Percentiles rank a stretch among this genome's conserved stretches.
These are phyloP conservation scores for Metschnikowia lachancei DNA, from an alignment of 805 yeast species.

Conservation along the genomic window DNA sequence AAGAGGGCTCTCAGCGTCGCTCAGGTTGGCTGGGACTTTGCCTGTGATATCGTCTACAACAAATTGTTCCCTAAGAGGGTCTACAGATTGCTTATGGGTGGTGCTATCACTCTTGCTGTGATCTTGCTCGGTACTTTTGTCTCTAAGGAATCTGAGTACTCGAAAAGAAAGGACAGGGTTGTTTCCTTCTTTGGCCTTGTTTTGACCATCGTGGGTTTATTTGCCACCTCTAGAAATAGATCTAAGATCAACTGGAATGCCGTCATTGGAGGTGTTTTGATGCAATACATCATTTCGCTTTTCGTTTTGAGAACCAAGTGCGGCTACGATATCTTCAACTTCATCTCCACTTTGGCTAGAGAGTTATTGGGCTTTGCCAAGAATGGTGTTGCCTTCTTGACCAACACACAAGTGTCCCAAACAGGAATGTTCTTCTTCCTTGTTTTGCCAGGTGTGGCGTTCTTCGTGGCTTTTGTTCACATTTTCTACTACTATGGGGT, in stretches of 20 bases:
- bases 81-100: slow-evolving; percentile 45
- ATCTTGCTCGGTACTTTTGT: slow-evolving; percentile 55
- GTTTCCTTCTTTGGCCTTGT: slow-evolving; percentile 55
- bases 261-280: slow-evolving; percentile 56
- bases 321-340: slow-evolving; percentile 62
- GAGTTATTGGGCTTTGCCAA: slow-evolving; percentile 55
- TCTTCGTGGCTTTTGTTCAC: slow-evolving; percentile 62
- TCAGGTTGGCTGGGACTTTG: slow-evolving; percentile 26
- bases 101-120: slow-evolving; percentile 43
- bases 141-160: slow-evolving; percentile 45
- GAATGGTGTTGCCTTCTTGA: slow-evolving; percentile 60
- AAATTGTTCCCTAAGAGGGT: slow-evolving; percentile 40
- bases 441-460: slow-evolving; percentile 60
- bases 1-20: slow-evolving; percentile 15
- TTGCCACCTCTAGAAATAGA: slow-evolving; percentile 45
- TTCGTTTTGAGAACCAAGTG: slow-evolving; percentile 58
- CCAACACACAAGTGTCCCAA: slow-evolving; percentile 39
- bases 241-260: slow-evolving; percentile 53
- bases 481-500: slow-evolving; percentile 58
- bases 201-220: slow-evolving; percentile 46
- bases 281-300: slow-evolving; percentile 58
- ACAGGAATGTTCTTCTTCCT: slow-evolving; percentile 51
- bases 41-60: slow-evolving; percentile 34
- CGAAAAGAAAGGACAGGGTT: slow-evolving; percentile 51
- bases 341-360: slow-evolving; percentile 56